phyloP scores from a whole-genome alignment of 2,329 filamentous ascomycete species.

The Metarhizium guizhouense region DNA sequence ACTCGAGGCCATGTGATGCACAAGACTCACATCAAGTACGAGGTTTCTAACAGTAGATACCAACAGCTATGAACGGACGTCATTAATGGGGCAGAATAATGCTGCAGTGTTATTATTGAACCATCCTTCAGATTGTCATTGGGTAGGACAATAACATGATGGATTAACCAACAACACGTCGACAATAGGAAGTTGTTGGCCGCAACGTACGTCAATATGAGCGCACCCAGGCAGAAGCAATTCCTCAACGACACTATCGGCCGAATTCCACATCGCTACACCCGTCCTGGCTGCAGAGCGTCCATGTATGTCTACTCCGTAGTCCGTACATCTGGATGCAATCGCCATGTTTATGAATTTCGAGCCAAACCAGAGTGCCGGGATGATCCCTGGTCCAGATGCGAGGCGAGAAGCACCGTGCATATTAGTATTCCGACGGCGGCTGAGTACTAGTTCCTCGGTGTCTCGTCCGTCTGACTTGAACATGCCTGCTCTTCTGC shows the following conservation, averaged over 20 bases:
- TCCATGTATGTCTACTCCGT: not conserved
- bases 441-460: not conserved
- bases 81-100: too few species aligned
- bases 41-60: too few species aligned
- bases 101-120: too few species aligned
- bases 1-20: too few species aligned
- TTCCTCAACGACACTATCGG: too few species aligned
- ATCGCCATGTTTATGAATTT: not conserved
- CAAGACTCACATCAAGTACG: too few species aligned
- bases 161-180: not conserved
- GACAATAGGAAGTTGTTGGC: not conserved
- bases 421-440: not conserved
- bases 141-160: not conserved
- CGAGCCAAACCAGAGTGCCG: not conserved
- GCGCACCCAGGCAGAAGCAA: too few species aligned
- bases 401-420: not conserved
- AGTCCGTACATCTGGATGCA: not conserved
- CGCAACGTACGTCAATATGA: not conserved
- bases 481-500: not conserved
- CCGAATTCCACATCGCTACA: not conserved
- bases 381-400: not conserved
- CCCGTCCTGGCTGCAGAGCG: not conserved
- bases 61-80: too few species aligned
- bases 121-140: not conserved
- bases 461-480: not conserved